phyloP scores from a whole-genome alignment of 768 basidiomycete species.

The Tulasnella sp. region DNA sequence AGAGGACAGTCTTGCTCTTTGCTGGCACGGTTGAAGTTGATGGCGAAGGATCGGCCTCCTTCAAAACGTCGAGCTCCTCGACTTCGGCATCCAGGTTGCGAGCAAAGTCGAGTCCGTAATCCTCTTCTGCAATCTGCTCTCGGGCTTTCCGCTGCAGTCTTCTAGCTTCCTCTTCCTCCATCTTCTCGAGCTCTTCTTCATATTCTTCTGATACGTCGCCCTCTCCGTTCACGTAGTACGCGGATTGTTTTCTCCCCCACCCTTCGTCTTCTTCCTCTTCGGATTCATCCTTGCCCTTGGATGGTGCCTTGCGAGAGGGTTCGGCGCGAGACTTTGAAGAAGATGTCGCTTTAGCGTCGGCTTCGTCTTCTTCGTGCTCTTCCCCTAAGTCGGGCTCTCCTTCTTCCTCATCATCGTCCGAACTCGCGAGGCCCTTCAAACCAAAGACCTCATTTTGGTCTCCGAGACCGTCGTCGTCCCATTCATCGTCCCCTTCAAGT shows the following conservation, averaged over 20 bases:
- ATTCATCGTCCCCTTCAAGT: constrained; percentile 55
- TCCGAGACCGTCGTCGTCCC: constrained; percentile 50
- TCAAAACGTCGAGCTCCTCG: constrained; percentile 38
- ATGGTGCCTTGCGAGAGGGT: constrained; percentile 32
- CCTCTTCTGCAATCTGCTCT: constrained; percentile 67
- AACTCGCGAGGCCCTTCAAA: constrained; percentile 50
- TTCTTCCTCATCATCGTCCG: constrained; percentile 37
- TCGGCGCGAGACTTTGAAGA: constrained; percentile 32
- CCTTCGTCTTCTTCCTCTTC: constrained; percentile 59
- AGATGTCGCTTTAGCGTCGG: constrained; percentile 37
- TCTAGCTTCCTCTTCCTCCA: constrained; percentile 84
- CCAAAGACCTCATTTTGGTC: constrained; percentile 83
- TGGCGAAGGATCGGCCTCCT: constrained; percentile 25
- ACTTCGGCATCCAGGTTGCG: constrained; percentile 44
- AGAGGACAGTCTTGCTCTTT: constrained; percentile 55
- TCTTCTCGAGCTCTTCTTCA: constrained; percentile 78
- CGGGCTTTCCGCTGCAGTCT: constrained; percentile 72
- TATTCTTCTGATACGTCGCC: constrained; percentile 69
- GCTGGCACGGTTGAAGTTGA: constrained; percentile 39
- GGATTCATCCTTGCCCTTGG: constrained; percentile 37
- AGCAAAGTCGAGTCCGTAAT: constrained; percentile 62
- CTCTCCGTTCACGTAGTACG: constrained; percentile 68
- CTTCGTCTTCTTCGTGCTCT: constrained; percentile 46
- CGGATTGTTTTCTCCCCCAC: constrained; percentile 77
- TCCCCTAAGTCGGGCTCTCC: constrained; percentile 45